Evolutionary conservation across 116 monocot genomes (phyloP), one percentile per base, ranked within the genome.

Genomic region (Zostera marina): DNA sequence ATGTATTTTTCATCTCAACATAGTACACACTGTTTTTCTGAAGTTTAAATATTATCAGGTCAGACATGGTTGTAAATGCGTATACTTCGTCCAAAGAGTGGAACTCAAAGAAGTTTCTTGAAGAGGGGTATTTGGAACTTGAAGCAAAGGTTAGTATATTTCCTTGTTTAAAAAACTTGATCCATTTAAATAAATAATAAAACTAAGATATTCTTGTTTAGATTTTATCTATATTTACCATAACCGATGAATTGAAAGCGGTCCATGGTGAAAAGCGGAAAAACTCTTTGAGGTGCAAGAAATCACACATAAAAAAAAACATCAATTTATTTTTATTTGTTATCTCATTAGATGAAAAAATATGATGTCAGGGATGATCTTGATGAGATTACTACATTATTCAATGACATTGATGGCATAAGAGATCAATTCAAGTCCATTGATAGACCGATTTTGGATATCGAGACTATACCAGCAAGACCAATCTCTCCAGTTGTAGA

Each of bases 241-340:
- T 87, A 17, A 83, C 80, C 52, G 83, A 80, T 72, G 70, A 72
- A 45, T 83, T 81, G 67, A 92, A 81, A 45, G 70, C 73, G 63
- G 62, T 81, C 10, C 74, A 76, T 62, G 72, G 66, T 70, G 52
- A 70, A 44, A 70, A 66, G 54, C 65, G 57, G 59, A 70, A 51
- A 19, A 59, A 66, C 16, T 38, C 19, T 59, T 67, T 58, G 11
- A 82, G 92, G 91, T 91, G 21, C 44, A 45, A n/a, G n/a, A n/a
- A 24, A 41, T 22, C 19, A 20, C 23, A 43, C 8, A 26, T 22
- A 9, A 32, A 14, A 26, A 15, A 40, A 32, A 41, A 5, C 26
- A 8, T 40, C 21, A 11, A 1, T 17, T 20, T 48, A 32, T 3
- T 11, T 6, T 26, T 32, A 23, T 14, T 58, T 58, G n/a, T 39